phyloP scores from a whole-genome alignment of 768 basidiomycete species.

The Tephrocybe sp. region DNA sequence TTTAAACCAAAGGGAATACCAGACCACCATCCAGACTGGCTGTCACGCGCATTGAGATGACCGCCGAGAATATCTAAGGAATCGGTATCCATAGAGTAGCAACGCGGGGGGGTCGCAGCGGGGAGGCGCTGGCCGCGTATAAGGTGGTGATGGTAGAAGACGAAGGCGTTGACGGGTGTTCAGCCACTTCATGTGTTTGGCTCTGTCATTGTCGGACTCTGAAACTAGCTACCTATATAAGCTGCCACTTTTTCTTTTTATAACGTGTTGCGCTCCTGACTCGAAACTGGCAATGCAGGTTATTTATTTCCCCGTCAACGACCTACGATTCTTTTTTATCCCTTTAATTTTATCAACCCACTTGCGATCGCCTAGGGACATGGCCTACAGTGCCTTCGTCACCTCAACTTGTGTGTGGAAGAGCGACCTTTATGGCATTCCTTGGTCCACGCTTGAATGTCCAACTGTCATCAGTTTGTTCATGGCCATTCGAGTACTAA shows the following conservation, averaged over 20 bases:
- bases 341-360: constrained; percentile 37
- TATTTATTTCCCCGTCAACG: not conserved
- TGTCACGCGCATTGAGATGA: constrained; percentile 34
- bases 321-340: constrained; percentile 13
- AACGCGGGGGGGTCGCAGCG: constrained; percentile 24
- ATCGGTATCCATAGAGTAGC: constrained; percentile 59
- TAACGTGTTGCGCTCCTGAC: not conserved
- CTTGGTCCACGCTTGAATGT: constrained; percentile 81
- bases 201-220: constrained; percentile 27
- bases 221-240: constrained; percentile 15
- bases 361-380: constrained; percentile 78
- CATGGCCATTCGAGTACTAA: constrained; percentile 83
- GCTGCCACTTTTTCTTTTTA: not conserved
- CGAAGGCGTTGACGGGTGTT: constrained; percentile 27
- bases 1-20: constrained; percentile 41
- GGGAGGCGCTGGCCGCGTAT: constrained; percentile 28
- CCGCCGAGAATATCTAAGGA: constrained; percentile 73
- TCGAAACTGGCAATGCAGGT: constrained; percentile 4
- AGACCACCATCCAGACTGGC: constrained; percentile 30
- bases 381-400: constrained; percentile 73
- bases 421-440: constrained; percentile 36
- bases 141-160: constrained; percentile 36
- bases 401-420: constrained; percentile 79
- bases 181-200: constrained; percentile 35
- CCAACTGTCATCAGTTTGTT: constrained; percentile 40